Evolutionary conservation across 2,329 filamentous ascomycete genomes (phyloP), one percentile per base, ranked within the genome.

Genomic region (Mycosphaerella arachidis): DNA sequence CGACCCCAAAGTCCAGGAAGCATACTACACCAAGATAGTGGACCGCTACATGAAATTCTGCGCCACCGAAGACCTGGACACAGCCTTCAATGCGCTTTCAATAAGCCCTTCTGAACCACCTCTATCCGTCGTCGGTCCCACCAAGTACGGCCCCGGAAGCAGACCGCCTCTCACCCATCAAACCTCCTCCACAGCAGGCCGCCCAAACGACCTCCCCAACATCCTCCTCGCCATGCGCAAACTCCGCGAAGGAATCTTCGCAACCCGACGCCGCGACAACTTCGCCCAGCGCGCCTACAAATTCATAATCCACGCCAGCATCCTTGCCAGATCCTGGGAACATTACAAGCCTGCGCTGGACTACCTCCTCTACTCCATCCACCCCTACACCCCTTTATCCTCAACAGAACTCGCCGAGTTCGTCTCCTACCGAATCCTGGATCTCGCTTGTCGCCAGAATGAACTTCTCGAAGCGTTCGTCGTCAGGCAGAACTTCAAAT

Each of bases 251-350:
- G 92, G 88, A 27, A 87, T 97, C 52, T 85, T 96, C 2, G 90
- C 90, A 12, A 87, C 89, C 8, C 85, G 86, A 56, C 86, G 92
- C 20, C 79, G 82, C 37, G 90, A 96, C 71, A 80, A 84, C 55
- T 99, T 99, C 75, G 87, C 93, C 1, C 86, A 89, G n/a, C 87
- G 92, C 67, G 90, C 87, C 16, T 96, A 97, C 76, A 86, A 96
- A 63, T 97, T 97, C 79, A 91, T 90, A 69, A 90, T 96, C 68
- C 88, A 92, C 57, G 82, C 92, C 29, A 87, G 90, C 27, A 87
- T 99, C 63, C 83, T 96, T 35, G 86, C 89, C 59, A 86, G 87
- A 64, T 88, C 95, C 67, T 89, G 88, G 67, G 91, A 96, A 67
- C 92, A 92, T 1, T 99, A 97, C 74, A 88, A 93, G 64, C 91